A percentile compares a stretch with the other conserved stretches of the same genome.
Conservation (phyloP, 2,329 filamentous ascomycete species). For the Neofusicoccum laricinum region DNA sequence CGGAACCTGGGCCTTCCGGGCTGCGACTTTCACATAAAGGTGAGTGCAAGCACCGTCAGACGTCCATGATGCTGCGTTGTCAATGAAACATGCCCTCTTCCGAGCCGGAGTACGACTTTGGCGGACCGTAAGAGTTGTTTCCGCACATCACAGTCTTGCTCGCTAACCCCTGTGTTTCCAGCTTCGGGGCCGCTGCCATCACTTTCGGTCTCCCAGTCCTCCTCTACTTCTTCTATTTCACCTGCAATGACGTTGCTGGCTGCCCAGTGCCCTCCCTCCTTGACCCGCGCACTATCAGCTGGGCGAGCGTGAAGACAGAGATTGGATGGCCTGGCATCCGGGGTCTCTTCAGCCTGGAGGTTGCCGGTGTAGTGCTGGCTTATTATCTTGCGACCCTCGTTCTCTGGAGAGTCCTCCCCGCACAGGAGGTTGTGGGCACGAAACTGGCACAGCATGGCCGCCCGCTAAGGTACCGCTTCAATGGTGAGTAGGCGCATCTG, state of each 20-base stretch:
- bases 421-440: constrained; percentile 66
- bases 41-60: too few species aligned
- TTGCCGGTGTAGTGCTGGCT: constrained; percentile 64
- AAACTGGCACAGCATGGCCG: constrained; percentile 67
- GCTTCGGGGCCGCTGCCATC: constrained; percentile 51
- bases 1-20: too few species aligned
- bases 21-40: too few species aligned
- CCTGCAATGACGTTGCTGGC: constrained; percentile 89
- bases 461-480: constrained; percentile 72
- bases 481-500: constrained; percentile 35
- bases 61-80: too few species aligned
- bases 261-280: constrained; percentile 84
- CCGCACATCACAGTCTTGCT: constrained; percentile 7
- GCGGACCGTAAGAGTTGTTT: constrained; percentile 35
- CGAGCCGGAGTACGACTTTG: constrained; percentile 37
- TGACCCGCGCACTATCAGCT: constrained; percentile 65
- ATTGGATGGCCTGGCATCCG: constrained; percentile 75
- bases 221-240: constrained; percentile 75
- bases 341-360: constrained; percentile 68
- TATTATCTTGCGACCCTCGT: constrained; percentile 77
- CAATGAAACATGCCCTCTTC: background rate
- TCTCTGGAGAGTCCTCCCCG: constrained; percentile 77
- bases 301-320: constrained; percentile 72
- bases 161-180: background rate
- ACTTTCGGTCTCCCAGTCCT: constrained; percentile 77